Evolutionary conservation across 805 yeast species (phyloP), one percentile per base, ranked within the genome.

Genomic region (Cyberlindnera sargentensis): DNA sequence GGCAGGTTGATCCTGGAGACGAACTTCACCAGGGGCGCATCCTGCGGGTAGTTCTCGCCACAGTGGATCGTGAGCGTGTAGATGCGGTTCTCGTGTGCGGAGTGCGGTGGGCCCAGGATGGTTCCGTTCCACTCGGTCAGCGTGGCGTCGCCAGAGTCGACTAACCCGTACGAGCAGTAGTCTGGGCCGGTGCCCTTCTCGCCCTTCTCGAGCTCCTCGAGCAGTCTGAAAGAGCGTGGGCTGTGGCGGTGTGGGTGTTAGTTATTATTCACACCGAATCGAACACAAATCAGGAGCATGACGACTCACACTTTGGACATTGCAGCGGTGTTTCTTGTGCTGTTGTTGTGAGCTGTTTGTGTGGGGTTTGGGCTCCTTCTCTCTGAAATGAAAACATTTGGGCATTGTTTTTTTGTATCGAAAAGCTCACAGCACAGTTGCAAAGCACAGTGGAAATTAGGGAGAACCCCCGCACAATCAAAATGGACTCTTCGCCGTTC

Each of bases 51-150:
- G 6, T 73, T 68, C 5, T 77, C 79, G 23, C 89, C 97, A 62
- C 97, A 90, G 49, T 78, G 80, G 39, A 93, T 78, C 42, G 76
- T 79, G 44, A 93, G 71, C 31, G 87, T 82, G 63, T 93, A 93
- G 49, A 93, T 93, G 60, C 99, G 75, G 65, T 93, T 93, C 63
- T 90, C 97, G 62, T 91, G 97, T 27, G 77, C 70, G 40, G 80
- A 78, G 58, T 85, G 95, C 31, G 99, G 99, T 4, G 99, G 99
- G 0, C 99, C 99, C 51, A 93, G 70, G 41, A 93, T 91, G 31
- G 99, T 93, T 9, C 97, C 99, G 66, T 90, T 93, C 99, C 99
- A 93, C 56, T 83, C 67, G 8, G 95, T 84, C 95, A 93, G 87
- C 41, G 89, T 71, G 52, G 90, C 86, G 62, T 93, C 99, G 56